Evolutionary conservation across 1,284 basidiomycete genomes (phyloP), one percentile per base, ranked within the genome.

Genomic region (Spongispora temasekensis): DNA sequence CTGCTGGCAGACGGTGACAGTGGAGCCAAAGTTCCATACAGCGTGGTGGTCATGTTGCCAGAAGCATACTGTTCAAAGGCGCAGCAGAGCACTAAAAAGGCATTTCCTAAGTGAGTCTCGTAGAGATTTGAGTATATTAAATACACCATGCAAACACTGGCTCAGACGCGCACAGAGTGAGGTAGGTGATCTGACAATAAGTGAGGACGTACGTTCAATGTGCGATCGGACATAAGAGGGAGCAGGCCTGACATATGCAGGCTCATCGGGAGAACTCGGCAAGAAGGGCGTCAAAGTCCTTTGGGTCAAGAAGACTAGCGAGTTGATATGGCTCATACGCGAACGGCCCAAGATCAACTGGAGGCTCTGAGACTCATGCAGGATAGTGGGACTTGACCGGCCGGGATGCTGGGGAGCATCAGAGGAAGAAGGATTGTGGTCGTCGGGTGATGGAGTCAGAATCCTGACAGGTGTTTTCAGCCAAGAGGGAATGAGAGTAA

Each of bases 251-350:
- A 99, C 82, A 75, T 96, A 99, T 19, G 91, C 87, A 1, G 97
- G 97, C 70, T 98, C 96, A 70, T 98, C 95, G 30, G 84, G 74
- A 35, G 94, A 95, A 44, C 95, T 89, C 57, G 97, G 97, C 23
- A 99, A 81, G n/a, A 95, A 98, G 5, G 96, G 97, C 3, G 96
- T 90, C n/a, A n/a, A n/a, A n/a, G n/a, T n/a, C n/a, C n/a, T n/a
- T n/a, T n/a, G n/a, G n/a, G n/a, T n/a, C n/a, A n/a, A n/a, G n/a
- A n/a, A n/a, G n/a, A n/a, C n/a, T n/a, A n/a, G n/a, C n/a, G n/a
- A n/a, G n/a, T n/a, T n/a, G n/a, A n/a, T n/a, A n/a, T n/a, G n/a
- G n/a, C n/a, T n/a, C n/a, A n/a, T n/a, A n/a, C n/a, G n/a, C n/a
- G n/a, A n/a, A n/a, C n/a, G n/a, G n/a, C n/a, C n/a, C n/a, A n/a